Evolutionary conservation across 164 flowering plant genomes (phyloP).

Genomic region (Vitis riparia): DNA sequence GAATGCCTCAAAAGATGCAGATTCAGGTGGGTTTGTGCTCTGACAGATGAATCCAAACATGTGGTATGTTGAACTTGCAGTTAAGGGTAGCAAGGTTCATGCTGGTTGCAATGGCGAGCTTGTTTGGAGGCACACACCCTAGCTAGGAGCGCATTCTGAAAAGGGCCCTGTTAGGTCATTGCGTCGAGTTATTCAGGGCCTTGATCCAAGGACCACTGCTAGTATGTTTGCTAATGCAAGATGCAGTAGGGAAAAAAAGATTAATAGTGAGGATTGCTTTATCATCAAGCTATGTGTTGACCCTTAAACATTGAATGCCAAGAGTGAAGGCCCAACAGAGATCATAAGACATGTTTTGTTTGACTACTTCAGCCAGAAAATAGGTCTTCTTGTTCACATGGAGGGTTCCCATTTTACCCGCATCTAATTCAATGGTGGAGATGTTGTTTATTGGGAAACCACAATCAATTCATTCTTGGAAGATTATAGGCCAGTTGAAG

Average conservation of each 20-base stretch:
- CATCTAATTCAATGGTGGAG: slow-evolving; percentile 61
- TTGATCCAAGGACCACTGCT: slow-evolving; percentile 72
- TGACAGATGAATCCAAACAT: too few relatives aligned
- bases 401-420: slow-evolving; percentile 77
- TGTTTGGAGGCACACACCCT: too few relatives aligned
- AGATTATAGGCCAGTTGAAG: slow-evolving; percentile 71
- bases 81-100: too few relatives aligned
- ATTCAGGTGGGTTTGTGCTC: slow-evolving; percentile 66
- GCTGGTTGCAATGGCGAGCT: slow-evolving; percentile 53
- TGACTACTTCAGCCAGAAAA: slow-evolving; percentile 73
- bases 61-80: too few relatives aligned
- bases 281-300: slow-evolving; percentile 66
- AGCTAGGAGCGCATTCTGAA: slow-evolving; percentile 47
- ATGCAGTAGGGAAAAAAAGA: slow-evolving; percentile 66
- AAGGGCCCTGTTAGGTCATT: slow-evolving; percentile 69
- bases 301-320: slow-evolving; percentile 54
- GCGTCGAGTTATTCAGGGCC: slow-evolving; percentile 77
- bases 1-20: slow-evolving; percentile 33
- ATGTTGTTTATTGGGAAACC: slow-evolving; percentile 82
- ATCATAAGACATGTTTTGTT: slow-evolving; percentile 67
- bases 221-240: slow-evolving; percentile 59
- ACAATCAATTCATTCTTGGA: slow-evolving; percentile 71
- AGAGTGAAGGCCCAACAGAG: slow-evolving; percentile 75
- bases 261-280: slow-evolving; percentile 76
- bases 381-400: slow-evolving; percentile 66